Evolutionary conservation across 257 asterid genomes (phyloP), one percentile per base, ranked within the genome.

Genomic region (Solanum etuberosum): DNA sequence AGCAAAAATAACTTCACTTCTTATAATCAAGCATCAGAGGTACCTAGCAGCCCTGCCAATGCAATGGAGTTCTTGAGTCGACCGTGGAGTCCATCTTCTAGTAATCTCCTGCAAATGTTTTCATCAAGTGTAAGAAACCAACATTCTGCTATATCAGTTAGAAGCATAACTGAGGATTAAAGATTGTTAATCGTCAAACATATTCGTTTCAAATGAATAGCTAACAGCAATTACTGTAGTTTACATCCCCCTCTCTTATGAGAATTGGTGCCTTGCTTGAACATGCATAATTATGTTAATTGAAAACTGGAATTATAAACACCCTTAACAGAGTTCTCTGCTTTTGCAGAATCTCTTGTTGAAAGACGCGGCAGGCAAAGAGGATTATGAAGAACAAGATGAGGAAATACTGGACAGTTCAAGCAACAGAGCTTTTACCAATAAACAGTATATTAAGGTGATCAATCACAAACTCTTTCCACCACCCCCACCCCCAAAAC

Each of bases 61-160:
- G 93, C 95, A n/a, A 86, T 92, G 93, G 93, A 91, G 88, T 92
- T 92, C 91, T 92, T 91, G 87, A 73, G 92, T 43, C 87, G 94
- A 84, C 76, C 93, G 15, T 93, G 94, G 94, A 92, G 93, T 83
- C 92, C 94, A 43, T 86, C 92, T 87, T 91, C 96, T 86, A 87
- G 92, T 40, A 88, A 90, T 73, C 90, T 92, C 91, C 87, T 89
- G 35, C 93, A 93, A 37, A 89, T 87, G 81, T 92, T 91, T 74
- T 83, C 95, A 70, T 72, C 95, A 83, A 88, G 84, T 20, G 96
- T 93, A 88, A 92, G 93, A 87, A 73, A 77, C 81, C 8, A 46
- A 59, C 16, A 32, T 78, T 54, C 18, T 31, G 61, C 46, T 61
- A 71, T 38, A 3, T 23, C 48, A 70, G 57, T 35, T 13, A 51